A percentile compares a stretch with the other conserved stretches of the same genome.
These are phyloP conservation scores for Ceratocystis ficicola DNA, from an alignment of 2,329 filamentous ascomycete genomes.

Conservation along the genomic window DNA sequence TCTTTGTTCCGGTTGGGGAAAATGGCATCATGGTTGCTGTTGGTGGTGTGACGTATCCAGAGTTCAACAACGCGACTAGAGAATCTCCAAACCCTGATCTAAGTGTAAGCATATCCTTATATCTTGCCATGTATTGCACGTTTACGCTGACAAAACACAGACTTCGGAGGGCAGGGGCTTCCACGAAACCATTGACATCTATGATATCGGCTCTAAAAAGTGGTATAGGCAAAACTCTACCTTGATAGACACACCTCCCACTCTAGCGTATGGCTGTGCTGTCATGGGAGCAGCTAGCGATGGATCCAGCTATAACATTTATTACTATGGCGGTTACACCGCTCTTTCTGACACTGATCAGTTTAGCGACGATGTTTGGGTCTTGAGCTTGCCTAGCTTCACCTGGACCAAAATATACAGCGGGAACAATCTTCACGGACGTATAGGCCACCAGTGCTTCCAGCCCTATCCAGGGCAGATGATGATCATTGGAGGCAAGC, in stretches of 20 bases:
- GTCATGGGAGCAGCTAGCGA: slow-evolving; percentile 61
- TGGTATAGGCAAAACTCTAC: slow-evolving; percentile 60
- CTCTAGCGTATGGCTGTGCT: slow-evolving; percentile 56
- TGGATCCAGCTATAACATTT: slow-evolving; percentile 65
- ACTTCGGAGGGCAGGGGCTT: slow-evolving; percentile 53
- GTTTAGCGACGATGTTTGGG: slow-evolving; percentile 61
- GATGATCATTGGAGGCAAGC: slow-evolving; percentile 61
- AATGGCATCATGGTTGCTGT: slow-evolving; percentile 67
- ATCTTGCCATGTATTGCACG: not conserved
- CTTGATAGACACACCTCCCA: slow-evolving; percentile 36
- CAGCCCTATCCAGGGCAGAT: slow-evolving; percentile 68
- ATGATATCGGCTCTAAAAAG: slow-evolving; percentile 54
- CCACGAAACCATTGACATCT: slow-evolving; percentile 61
- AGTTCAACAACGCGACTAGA: slow-evolving; percentile 26
- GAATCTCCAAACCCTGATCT: slow-evolving; percentile 29
- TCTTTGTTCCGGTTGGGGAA: slow-evolving; percentile 66
- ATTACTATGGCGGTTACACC: slow-evolving; percentile 69
- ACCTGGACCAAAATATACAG: slow-evolving; percentile 53
- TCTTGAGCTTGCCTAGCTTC: slow-evolving; percentile 67
- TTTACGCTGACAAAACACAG: slow-evolving; percentile 16
- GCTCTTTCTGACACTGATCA: slow-evolving; percentile 32
- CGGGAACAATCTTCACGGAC: slow-evolving; percentile 41
- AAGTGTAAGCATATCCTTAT: not conserved
- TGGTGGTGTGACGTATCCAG: slow-evolving; percentile 57
- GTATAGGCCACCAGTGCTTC: slow-evolving; percentile 65